Evolutionary conservation across 306 rosid genomes (phyloP), one percentile per base, ranked within the genome.

Genomic region (Pterocarpus macrocarpus): DNA sequence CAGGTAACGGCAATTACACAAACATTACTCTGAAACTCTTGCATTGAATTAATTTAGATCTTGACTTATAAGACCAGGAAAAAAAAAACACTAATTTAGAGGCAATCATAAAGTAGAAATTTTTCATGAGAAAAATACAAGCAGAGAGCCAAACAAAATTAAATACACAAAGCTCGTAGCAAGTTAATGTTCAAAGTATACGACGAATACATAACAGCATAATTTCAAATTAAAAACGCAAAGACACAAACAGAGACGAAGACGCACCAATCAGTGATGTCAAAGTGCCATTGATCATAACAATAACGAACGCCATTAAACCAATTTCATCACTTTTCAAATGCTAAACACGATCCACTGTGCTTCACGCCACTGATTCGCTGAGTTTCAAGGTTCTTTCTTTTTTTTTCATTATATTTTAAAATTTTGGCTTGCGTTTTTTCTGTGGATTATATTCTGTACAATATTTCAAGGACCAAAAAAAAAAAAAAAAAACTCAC

Each of bases 311-410:
- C 53, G 78, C 63, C 76, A 71, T 87, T 84, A 38, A 81, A 80
- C 80, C 71, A 78, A 82, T 78, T 83, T 69, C 79, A 59, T 78
- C 70, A 64, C 84, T 63, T 80, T 80, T 73, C 47, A 83, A 88
- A 82, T 74, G 86, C 81, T 75, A 78, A 69, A 62, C 44, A 82
- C 86, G 87, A 83, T 85, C 85, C 81, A 91, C 80, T 79, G 80
- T 80, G 89, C 88, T 85, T 61, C 57, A 83, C 47, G 83, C 79
- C 81, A 91, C 74, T 91, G 74, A 85, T 80, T 67, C 72, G 74
- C 67, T 61, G 65, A 75, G 83, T 87, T 87, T 82, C 49, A 72
- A 66, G 81, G 78, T 64, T 79, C 81, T 59, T 61, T 84, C 78
- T 75, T 68, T 50, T 32, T 13, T 66, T 38, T 28, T 30, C 58